Evolutionary conservation across 306 rosid genomes (phyloP).

Genomic region (Chamaecrista fasciculata): DNA sequence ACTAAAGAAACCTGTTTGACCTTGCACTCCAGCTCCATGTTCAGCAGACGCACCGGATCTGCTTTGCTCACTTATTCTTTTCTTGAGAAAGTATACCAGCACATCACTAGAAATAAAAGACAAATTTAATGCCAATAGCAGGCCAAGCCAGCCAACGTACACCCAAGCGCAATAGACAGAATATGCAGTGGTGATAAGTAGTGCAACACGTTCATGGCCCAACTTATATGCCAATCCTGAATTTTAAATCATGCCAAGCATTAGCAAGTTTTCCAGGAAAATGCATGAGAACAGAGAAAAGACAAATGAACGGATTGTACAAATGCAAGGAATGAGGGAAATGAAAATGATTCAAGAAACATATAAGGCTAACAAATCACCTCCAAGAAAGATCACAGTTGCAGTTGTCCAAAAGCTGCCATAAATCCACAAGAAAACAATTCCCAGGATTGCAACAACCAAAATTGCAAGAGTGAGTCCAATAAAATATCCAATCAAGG

Average conservation of each 20-base stretch:
- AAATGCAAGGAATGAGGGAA: neutral
- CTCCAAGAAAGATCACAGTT: slow-evolving; percentile 77
- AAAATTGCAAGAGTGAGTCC: slow-evolving; percentile 72
- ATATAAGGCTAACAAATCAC: slow-evolving; percentile 45
- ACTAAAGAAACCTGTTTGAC: slow-evolving; percentile 60
- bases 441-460: slow-evolving; percentile 68
- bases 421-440: slow-evolving; percentile 78
- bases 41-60: slow-evolving; percentile 55
- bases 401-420: slow-evolving; percentile 93
- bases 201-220: slow-evolving; percentile 72
- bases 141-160: slow-evolving; percentile 87
- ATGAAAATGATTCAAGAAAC: slow-evolving; percentile 23
- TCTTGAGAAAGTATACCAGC: slow-evolving; percentile 80
- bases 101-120: slow-evolving; percentile 87
- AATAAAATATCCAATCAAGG: slow-evolving; percentile 60
- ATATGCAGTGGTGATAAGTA: slow-evolving; percentile 64
- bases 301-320: too few species aligned
- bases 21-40: slow-evolving; percentile 71
- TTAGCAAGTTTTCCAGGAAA: slow-evolving; percentile 36
- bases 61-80: slow-evolving; percentile 63
- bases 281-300: slow-evolving; percentile 5
- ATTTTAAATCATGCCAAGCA: slow-evolving; percentile 31
- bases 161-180: slow-evolving; percentile 86
- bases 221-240: slow-evolving; percentile 82
- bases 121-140: slow-evolving; percentile 72